Percentiles rank a stretch among this genome's conserved stretches.
Evolutionary conservation across 345 rosid species (phyloP).

Genomic region (Anacardium occidentale): DNA sequence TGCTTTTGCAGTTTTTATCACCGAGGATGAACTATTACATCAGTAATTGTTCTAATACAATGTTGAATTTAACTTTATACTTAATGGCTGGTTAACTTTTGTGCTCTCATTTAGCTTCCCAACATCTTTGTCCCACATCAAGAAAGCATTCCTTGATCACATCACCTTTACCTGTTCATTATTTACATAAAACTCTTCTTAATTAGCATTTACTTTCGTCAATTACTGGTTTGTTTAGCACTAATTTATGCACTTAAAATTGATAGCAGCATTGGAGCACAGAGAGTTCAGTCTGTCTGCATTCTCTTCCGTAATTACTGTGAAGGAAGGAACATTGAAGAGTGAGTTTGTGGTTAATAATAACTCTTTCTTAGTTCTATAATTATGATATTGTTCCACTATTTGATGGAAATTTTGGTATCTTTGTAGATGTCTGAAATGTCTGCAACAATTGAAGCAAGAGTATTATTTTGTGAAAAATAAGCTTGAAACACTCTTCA

Average conservation of each 20-base stretch:
- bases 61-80: neutral
- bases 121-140: conserved; percentile 14
- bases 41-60: neutral
- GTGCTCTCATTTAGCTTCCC: neutral
- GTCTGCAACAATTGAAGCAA: conserved; percentile 55
- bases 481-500: conserved; percentile 61
- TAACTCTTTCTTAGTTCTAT: neutral
- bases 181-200: neutral
- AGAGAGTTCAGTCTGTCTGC: conserved; percentile 55
- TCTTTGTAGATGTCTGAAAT: conserved; percentile 48
- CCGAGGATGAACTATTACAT: neutral
- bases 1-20: neutral
- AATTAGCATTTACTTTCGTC: neutral
- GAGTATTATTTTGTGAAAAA: conserved; percentile 52
- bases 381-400: neutral
- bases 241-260: neutral
- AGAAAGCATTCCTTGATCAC: neutral
- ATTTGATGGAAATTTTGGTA: conserved; percentile 12
- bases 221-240: neutral
- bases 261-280: conserved; percentile 53
- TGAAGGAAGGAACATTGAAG: conserved; percentile 46
- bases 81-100: conserved; percentile 4
- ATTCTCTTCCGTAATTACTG: conserved; percentile 45
- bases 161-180: neutral
- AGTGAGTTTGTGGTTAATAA: conserved; percentile 29